A percentile compares a stretch with the other conserved stretches of the same genome.
These are phyloP conservation scores for Salvia splendens DNA, from an alignment of 257 asterid genomes.

Conservation along the genomic window DNA sequence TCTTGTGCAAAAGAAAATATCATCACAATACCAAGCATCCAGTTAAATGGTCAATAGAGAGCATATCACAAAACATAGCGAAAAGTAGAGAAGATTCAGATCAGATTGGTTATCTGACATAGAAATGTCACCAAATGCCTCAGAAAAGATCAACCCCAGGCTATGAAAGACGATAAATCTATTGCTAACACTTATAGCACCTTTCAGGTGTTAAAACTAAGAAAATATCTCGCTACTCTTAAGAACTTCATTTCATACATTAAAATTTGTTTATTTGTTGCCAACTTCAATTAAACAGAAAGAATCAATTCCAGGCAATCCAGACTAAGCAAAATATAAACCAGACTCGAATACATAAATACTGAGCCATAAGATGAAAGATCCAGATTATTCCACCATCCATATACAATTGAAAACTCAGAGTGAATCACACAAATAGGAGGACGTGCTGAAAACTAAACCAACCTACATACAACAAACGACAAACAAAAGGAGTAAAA, in stretches of 20 bases:
- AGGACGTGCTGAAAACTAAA: not conserved
- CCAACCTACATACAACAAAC: not conserved
- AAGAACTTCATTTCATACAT: conserved; percentile 2
- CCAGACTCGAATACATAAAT: not conserved
- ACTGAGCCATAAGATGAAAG: not conserved
- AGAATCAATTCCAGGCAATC: conserved; percentile 15
- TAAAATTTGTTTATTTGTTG: not conserved
- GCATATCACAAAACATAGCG: not conserved
- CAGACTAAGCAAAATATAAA: not conserved
- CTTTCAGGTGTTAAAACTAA: not conserved
- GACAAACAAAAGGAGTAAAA: not conserved
- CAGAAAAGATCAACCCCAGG: not conserved
- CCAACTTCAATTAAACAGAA: not conserved
- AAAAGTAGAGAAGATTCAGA: not conserved
- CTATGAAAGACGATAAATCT: not conserved
- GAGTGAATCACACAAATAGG: conserved; percentile 7
- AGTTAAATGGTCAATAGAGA: not conserved
- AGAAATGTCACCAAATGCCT: not conserved
- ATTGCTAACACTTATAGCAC: not conserved
- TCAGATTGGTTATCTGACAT: not conserved
- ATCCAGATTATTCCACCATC: not conserved
- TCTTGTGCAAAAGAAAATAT: not conserved
- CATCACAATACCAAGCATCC: conserved; percentile 5
- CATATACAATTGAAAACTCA: not conserved
- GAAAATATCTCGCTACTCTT: not conserved